These are phyloP conservation scores for Lachnellula willkommii DNA, from an alignment of 2,329 filamentous ascomycete genomes.

Conservation along the genomic window DNA sequence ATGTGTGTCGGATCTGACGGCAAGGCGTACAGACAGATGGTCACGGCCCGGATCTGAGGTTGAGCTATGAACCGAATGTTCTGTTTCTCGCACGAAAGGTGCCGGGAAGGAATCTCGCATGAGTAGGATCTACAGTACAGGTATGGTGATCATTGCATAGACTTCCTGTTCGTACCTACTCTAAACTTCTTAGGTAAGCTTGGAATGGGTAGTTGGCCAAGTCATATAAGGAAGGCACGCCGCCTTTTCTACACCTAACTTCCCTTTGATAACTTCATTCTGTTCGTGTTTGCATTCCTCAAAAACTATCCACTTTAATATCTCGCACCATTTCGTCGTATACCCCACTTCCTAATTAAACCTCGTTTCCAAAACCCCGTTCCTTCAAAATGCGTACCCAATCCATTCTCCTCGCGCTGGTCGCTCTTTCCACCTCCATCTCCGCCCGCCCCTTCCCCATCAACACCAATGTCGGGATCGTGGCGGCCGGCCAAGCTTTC, in stretches of 20 bases:
- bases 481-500: constrained; percentile 3
- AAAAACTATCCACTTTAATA: background rate
- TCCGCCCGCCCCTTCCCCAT: constrained; percentile 6
- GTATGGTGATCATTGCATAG: background rate
- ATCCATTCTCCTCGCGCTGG: constrained; percentile 16
- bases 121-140: background rate
- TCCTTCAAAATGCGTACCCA: constrained; percentile 12
- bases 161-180: background rate
- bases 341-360: background rate
- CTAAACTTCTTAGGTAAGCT: background rate
- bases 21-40: background rate
- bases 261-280: background rate
- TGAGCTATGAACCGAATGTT: background rate
- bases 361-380: background rate
- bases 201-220: background rate
- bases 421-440: constrained; percentile 10
- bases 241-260: background rate
- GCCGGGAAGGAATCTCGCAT: background rate
- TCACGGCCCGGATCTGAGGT: background rate
- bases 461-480: constrained; percentile 7
- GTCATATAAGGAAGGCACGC: background rate
- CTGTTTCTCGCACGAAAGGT: background rate
- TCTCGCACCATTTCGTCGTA: background rate
- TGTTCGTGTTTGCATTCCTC: background rate
- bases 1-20: background rate